phyloP scores from a whole-genome alignment of 2,329 filamentous ascomycete genomes.

The Hypoxylon rubiginosum region DNA sequence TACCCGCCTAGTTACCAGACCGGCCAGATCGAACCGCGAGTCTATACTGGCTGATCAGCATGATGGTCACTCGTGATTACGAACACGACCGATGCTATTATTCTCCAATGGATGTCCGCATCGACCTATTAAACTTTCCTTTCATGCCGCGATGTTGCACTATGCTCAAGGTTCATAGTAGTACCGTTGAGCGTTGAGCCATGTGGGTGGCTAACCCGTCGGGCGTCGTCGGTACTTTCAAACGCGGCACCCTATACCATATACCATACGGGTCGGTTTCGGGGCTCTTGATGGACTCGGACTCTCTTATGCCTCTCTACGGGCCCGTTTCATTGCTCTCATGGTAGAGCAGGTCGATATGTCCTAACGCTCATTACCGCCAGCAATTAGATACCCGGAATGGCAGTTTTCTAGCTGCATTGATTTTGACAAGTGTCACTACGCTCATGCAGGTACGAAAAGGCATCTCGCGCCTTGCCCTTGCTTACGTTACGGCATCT shows the following conservation, averaged over 20 bases:
- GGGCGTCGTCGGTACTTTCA: slow-evolving; percentile 4
- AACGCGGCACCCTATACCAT: background rate
- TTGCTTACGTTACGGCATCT: slow-evolving; percentile 10
- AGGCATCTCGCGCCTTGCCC: slow-evolving; percentile 9
- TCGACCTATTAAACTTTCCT: slow-evolving; percentile 13
- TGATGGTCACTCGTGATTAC: slow-evolving; percentile 18
- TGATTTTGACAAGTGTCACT: slow-evolving; percentile 9
- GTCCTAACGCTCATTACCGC: background rate
- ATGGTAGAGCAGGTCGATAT: background rate
- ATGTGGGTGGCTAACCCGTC: slow-evolving; percentile 7
- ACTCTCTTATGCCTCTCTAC: background rate
- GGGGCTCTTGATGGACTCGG: background rate
- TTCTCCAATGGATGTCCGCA: slow-evolving; percentile 40
- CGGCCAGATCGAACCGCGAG: slow-evolving; percentile 6
- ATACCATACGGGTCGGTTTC: background rate
- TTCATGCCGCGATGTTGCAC: slow-evolving; percentile 8
- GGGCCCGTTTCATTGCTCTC: background rate
- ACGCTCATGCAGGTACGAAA: slow-evolving; percentile 37
- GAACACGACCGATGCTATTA: slow-evolving; percentile 13
- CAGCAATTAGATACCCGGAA: slow-evolving; percentile 5
- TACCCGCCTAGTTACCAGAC: no score
- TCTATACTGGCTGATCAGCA: slow-evolving; percentile 15
- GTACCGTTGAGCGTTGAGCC: slow-evolving; percentile 11
- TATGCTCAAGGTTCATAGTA: slow-evolving; percentile 26
- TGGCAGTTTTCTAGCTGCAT: slow-evolving; percentile 22